Base-by-base conservation (phyloP, 352 stramenopile species). In the Phytophthora fragariae region DNA sequence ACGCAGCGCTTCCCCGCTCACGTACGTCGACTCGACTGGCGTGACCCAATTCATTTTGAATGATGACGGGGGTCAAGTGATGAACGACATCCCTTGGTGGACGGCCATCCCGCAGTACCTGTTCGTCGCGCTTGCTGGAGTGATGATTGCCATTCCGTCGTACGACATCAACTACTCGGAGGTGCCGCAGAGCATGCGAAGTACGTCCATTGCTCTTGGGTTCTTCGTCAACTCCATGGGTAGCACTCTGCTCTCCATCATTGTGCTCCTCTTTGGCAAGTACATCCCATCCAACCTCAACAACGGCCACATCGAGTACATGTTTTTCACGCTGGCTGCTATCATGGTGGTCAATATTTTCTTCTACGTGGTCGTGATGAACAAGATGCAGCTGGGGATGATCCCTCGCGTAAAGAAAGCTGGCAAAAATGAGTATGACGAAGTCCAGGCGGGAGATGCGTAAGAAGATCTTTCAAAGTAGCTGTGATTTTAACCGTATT, bases 81-180 rank as follows among this genome's bases (percentile, higher is more conserved):
- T 57, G 50, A 57, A 57, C 50, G 50, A 57, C 50, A 37, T 57
- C 8, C 50, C 50, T 10, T 57, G 50, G 50, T 37, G 50, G 50
- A 57, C 50, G 50, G 50, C 50, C 10, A 35, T 57, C 14, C 50
- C 50, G 11, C 50, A 57, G n/a, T 57, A 57, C 50, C 27, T 57
- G 21, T 24, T 57, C 50, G 50, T 57, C 3, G 50, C 50, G 19
- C 24, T 57, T 5, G 50, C 50, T 35, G 50, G 50, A 37, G 50
- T 57, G 24, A 57, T 57, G 50, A 57, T 57, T n/a, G 50, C 50
- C 50, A 57, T 57, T 24, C 50, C 50, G 50, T 57, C 50, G 50
- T 57, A 57, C 50, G 50, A 57, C 5, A 57, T 57, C 24, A 57
- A 57, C 50, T 57, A 57, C 50, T 57, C 50, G 9, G 50, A 57